Evolutionary conservation across 139 green algal species (phyloP).

Genomic region (Asterochloris sp.): DNA sequence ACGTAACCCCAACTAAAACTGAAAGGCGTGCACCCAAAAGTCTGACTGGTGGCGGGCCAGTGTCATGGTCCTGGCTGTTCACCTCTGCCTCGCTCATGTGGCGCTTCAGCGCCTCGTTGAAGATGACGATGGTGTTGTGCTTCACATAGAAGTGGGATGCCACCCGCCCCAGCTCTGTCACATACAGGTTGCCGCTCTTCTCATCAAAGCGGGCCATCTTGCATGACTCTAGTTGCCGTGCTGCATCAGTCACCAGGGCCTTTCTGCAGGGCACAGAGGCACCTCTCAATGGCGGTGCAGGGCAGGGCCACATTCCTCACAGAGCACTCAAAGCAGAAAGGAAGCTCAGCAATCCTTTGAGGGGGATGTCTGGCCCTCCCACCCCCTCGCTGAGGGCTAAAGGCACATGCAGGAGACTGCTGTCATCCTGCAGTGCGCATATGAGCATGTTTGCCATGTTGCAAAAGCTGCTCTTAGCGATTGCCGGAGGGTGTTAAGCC

Average conservation of each 20-base stretch:
- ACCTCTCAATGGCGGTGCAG: background rate
- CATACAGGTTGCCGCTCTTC: constrained; percentile 82
- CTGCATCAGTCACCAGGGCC: constrained; percentile 67
- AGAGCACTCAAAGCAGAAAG: background rate
- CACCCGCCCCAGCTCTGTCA: constrained; percentile 91
- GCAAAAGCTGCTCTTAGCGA: no score
- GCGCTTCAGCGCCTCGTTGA: constrained; percentile 73
- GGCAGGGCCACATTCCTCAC: background rate
- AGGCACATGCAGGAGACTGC: no score
- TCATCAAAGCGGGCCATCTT: constrained; percentile 95
- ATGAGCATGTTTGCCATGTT: no score
- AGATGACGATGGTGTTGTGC: constrained; percentile 71
- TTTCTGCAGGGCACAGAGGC: constrained; percentile 12
- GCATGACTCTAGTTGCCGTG: constrained; percentile 54
- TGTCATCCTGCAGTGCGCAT: no score
- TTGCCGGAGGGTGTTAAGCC: no score
- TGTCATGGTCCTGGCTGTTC: no score
- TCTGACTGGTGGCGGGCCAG: no score
- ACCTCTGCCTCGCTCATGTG: constrained; percentile 78
- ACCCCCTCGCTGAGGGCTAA: no score
- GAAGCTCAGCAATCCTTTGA: background rate
- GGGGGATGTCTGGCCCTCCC: no score
- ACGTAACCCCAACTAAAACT: no score
- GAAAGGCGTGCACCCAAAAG: no score
- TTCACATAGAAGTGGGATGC: constrained; percentile 93